A percentile compares a stretch with the other conserved stretches of the same genome.
Conservation (phyloP, 176 grass and related monocot species). For the Dactylis glomerata region DNA sequence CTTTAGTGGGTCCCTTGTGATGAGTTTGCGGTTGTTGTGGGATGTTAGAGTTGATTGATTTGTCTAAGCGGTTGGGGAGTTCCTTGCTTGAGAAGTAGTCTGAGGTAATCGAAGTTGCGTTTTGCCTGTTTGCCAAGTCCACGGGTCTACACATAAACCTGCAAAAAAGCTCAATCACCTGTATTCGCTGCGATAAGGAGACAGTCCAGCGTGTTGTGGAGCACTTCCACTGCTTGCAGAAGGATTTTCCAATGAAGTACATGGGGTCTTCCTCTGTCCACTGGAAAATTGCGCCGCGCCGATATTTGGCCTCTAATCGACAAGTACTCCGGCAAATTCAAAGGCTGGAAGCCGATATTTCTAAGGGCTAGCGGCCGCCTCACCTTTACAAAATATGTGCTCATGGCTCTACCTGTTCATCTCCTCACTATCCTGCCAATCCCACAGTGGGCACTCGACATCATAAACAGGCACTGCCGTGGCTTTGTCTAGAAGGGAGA, state of each 20-base stretch:
- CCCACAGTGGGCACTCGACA: neutral
- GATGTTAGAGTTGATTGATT: no score
- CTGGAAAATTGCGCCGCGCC: no score
- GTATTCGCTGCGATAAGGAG: neutral
- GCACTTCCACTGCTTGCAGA: neutral
- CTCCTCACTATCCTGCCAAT: neutral
- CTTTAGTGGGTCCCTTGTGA: no score
- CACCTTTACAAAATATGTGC: no score
- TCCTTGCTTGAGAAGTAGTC: no score
- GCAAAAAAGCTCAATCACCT: neutral
- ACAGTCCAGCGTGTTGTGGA: accelerated
- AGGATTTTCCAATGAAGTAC: neutral
- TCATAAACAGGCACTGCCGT: neutral
- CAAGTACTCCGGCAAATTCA: neutral
- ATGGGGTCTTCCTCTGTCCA: neutral
- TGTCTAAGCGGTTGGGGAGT: no score
- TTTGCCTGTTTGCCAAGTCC: no score
- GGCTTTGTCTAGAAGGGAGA: neutral
- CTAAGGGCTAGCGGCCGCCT: neutral
- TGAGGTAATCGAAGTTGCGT: no score
- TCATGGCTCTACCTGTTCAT: neutral
- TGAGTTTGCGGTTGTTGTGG: no score
- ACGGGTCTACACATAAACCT: neutral
- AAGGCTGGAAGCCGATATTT: neutral
- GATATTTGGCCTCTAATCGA: neutral